phyloP scores from a whole-genome alignment of 2,329 filamentous ascomycete genomes.

The Diaporthe velutina region DNA sequence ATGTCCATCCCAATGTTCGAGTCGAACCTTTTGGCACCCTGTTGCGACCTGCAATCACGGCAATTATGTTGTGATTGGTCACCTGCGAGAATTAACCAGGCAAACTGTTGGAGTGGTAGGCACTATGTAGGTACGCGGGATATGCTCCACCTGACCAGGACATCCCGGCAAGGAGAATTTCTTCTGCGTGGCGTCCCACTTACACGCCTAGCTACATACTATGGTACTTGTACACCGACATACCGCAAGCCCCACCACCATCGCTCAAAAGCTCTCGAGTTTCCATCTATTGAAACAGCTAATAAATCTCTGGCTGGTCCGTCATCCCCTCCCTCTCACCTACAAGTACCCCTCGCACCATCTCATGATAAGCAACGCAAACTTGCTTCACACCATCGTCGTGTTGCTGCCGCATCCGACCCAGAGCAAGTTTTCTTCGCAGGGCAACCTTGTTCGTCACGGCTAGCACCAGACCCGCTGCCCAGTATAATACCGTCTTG shows the following conservation, averaged over 20 bases:
- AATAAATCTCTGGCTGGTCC: constrained; percentile 31
- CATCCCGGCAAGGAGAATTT: constrained; percentile 20
- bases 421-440: constrained; percentile 19
- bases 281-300: constrained; percentile 38
- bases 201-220: constrained; percentile 28
- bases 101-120: constrained; percentile 10
- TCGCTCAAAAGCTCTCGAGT: constrained; percentile 32
- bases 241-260: constrained; percentile 33
- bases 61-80: constrained; percentile 18
- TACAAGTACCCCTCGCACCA: constrained; percentile 30
- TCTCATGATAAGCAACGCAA: constrained; percentile 24
- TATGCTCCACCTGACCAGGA: constrained; percentile 14
- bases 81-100: constrained; percentile 8
- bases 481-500: constrained; percentile 32
- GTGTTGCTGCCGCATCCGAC: constrained; percentile 30
- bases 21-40: constrained; percentile 1
- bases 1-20: constrained; percentile 26
- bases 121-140: constrained; percentile 32
- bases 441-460: constrained; percentile 34
- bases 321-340: constrained; percentile 31
- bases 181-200: constrained; percentile 24
- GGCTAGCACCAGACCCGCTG: constrained; percentile 20
- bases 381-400: constrained; percentile 37
- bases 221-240: constrained; percentile 31
- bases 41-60: constrained; percentile 9